Evolutionary conservation across 768 basidiomycete species (phyloP).

Genomic region (Boletus patriciae): DNA sequence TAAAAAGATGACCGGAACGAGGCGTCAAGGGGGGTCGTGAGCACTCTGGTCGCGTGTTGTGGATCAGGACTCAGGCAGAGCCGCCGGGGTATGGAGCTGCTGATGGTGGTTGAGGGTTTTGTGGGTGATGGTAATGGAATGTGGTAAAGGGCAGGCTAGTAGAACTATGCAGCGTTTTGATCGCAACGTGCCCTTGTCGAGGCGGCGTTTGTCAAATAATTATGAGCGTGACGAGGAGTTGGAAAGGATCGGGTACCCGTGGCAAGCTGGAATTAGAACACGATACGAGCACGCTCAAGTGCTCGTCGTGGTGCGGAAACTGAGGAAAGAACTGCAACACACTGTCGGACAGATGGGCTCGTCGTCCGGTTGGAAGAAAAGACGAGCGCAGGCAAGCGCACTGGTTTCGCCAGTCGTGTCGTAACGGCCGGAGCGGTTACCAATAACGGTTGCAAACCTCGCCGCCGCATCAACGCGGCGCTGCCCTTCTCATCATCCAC

Average conservation of each 20-base stretch:
- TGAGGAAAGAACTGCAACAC: conserved; percentile 7
- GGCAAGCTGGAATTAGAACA: conserved; percentile 22
- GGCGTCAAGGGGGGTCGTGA: conserved; percentile 60
- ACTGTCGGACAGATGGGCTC: conserved; percentile 13
- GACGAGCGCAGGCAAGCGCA: conserved; percentile 20
- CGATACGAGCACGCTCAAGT: conserved; percentile 21
- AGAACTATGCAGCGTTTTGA: conserved; percentile 59
- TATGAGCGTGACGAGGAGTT: conserved; percentile 27
- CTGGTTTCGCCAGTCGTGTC: conserved; percentile 36
- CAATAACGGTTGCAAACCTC: conserved; percentile 22
- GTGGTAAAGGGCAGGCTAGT: conserved; percentile 61
- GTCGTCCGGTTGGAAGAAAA: conserved; percentile 24
- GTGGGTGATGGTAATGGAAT: conserved; percentile 42
- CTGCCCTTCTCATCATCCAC: conserved; percentile 12
- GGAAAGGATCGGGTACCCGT: conserved; percentile 15
- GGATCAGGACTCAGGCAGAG: conserved; percentile 31
- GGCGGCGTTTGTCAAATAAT: conserved; percentile 51
- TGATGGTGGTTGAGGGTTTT: conserved; percentile 41
- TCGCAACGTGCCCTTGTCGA: conserved; percentile 74
- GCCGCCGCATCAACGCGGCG: conserved; percentile 26
- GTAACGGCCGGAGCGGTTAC: conserved; percentile 32
- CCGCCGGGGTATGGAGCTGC: conserved; percentile 27
- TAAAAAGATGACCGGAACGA: conserved; percentile 47
- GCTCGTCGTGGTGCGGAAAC: conserved; percentile 14
- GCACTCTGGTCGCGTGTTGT: conserved; percentile 43